Evolutionary conservation across 169 alveolate genomes (phyloP), one percentile per base, ranked within the genome.

Genomic region (Babesia caballi): DNA sequence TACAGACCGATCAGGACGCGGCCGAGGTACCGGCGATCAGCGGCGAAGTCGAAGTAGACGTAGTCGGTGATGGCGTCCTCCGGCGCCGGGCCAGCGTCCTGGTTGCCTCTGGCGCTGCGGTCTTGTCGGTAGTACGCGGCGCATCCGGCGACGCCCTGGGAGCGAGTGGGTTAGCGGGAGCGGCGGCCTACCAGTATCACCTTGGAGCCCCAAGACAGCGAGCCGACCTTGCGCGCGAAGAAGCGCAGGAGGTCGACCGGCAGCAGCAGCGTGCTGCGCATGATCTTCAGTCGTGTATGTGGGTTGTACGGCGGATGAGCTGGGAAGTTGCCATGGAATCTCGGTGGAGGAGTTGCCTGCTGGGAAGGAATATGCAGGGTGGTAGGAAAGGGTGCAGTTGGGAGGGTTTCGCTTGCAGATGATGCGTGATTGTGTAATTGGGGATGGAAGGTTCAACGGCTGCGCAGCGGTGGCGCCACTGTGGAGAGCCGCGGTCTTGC

Each of bases 1-100:
- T 88, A 88, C n/a, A 88, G 77, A 23, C 93, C 93, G 5, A 88
- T 78, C 14, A 88, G 61, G 32, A 88, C 63, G 44, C 93, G 81
- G 41, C 93, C 93, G 28, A 84, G 51, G 68, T 88, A 88, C 52
- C 68, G 59, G 73, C 76, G 78, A 60, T 84, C 91, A 27, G 84
- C 68, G 25, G 93, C 83, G 17, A 88, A 47, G 44, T 88, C 93
- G 63, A 88, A 70, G 69, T 80, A 88, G 19, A 88, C 93, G 66
- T 88, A 88, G 70, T 88, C 93, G 38, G 78, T 88, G 14, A 88
- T 83, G 19, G 89, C 84, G 15, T 54, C 59, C 54, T 72, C 49
- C 3, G 25, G 41, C 53, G 40, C 12, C 15, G 54, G 25, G 40
- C 56, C 50, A 27, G 15, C 61, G 15, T 69, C 49, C 17, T 25